A percentile compares a stretch with the other conserved stretches of the same genome.
Conservation (phyloP, 2,329 filamentous ascomycete genomes). For the Fusarium sp. region DNA sequence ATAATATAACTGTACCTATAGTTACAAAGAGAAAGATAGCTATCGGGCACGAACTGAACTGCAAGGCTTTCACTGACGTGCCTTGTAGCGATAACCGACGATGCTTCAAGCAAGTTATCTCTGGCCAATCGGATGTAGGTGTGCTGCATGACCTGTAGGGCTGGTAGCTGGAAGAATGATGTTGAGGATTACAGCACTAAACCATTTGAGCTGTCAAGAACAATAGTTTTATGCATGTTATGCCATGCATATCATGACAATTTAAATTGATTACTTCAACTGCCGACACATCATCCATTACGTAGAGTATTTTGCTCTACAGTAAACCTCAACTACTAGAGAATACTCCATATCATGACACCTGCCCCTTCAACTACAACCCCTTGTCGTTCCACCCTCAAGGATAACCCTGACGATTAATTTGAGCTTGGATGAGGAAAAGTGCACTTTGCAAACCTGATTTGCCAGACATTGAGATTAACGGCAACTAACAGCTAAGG, state of each 20-base stretch:
- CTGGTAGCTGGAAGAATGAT: conserved; percentile 24
- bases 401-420: conserved; percentile 34
- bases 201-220: background rate
- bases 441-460: conserved; percentile 7
- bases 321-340: background rate
- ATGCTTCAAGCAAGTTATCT: conserved; percentile 7
- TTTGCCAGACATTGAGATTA: conserved; percentile 33
- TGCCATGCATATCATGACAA: background rate
- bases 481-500: conserved; percentile 27
- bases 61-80: background rate
- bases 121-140: conserved; percentile 29
- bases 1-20: conserved; percentile 23
- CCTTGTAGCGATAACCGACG: conserved; percentile 5
- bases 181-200: conserved; percentile 9
- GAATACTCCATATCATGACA: conserved; percentile 4
- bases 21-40: background rate
- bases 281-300: background rate
- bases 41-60: background rate
- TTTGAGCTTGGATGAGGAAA: conserved; percentile 32
- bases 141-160: conserved; percentile 31
- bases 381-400: conserved; percentile 27
- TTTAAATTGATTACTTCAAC: background rate
- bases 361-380: background rate
- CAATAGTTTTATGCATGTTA: background rate
- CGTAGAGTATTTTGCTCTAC: background rate